Percentiles rank a stretch among this genome's conserved stretches.
Conservation (phyloP, 345 rosid genomes). For the Trapa incisa region DNA sequence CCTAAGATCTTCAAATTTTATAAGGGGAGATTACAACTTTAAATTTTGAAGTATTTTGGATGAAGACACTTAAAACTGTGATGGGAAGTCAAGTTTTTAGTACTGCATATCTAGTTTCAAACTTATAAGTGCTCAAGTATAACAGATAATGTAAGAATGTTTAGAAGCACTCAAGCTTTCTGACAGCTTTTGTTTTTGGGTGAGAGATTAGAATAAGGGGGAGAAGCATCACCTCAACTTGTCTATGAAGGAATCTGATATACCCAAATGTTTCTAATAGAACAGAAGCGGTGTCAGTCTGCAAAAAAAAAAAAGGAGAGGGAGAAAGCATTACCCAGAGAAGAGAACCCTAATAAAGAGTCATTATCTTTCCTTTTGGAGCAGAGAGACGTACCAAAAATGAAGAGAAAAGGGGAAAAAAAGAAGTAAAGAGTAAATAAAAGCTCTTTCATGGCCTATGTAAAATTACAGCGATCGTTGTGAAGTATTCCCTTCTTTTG, state of each 20-base stretch:
- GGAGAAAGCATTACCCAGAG: slow-evolving; percentile 14
- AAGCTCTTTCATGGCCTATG: slow-evolving; percentile 8
- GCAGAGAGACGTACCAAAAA: not conserved
- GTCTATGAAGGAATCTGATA: slow-evolving; percentile 99
- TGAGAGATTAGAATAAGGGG: slow-evolving; percentile 8
- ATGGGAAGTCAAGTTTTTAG: no score
- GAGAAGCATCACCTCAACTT: slow-evolving; percentile 75
- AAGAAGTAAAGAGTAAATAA: slow-evolving; percentile 1
- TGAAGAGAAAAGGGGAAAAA: slow-evolving; percentile 1
- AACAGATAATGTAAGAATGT: no score
- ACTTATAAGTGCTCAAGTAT: no score
- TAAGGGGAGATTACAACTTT: no score
- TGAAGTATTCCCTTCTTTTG: not conserved
- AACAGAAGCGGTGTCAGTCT: slow-evolving; percentile 99
- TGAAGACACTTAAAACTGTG: no score
- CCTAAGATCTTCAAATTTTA: no score
- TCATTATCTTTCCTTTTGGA: slow-evolving; percentile 12
- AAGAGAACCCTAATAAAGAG: slow-evolving; percentile 17
- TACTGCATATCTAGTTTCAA: no score
- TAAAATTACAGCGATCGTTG: not conserved
- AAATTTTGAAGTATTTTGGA: no score
- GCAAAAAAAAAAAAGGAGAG: slow-evolving; percentile 32
- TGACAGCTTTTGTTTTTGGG: not conserved
- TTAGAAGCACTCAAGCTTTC: no score
- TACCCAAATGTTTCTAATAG: slow-evolving; percentile 97